Evolutionary conservation across 768 basidiomycete genomes (phyloP), one percentile per base, ranked within the genome.

Genomic region (Suillus cothurnatus): DNA sequence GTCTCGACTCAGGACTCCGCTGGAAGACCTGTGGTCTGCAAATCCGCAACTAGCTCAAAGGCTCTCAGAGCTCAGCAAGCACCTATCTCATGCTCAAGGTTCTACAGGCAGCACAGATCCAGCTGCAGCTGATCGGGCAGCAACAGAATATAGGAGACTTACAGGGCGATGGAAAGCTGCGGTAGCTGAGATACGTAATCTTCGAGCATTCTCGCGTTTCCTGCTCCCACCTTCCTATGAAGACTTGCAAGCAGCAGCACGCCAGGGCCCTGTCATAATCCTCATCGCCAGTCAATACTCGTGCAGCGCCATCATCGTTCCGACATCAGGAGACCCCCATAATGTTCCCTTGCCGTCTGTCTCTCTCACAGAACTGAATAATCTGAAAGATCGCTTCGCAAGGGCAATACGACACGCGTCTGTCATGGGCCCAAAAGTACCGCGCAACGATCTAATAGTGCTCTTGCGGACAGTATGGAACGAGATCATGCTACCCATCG

Each of bases 281-380:
- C 38, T 70, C 21, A 69, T 71, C 39, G 64, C 66, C 1, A 67
- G 66, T 57, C n/a, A 65, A 38, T 66, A 57, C 41, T 58, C 62
- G 15, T 65, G 67, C 26, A 70, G 65, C 58, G 70, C 69, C 19
- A 55, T 70, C 21, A 63, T 69, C n/a, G 32, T 70, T 26, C 38
- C 55, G 17, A 31, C 52, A 23, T 15, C 32, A 45, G 6, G 12
- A 8, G 9, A n/a, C 8, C 17, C 49, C 60, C 5, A 23, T 56
- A 12, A 71, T 12, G 61, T 76, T 9, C 63, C 72, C 21, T 68
- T 76, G 9, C 34, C 64, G 32, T 64, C 64, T 6, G 31, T 73
- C 5, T 67, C 69, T 0, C 55, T 72, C 23, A 60, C 63, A 1
- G 66, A 67, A 23, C 21, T 74, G 19, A 45, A 65, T n/a, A 41